These are phyloP conservation scores for Alternaria gaisen DNA, from an alignment of 2,329 filamentous ascomycete species.

Conservation along the genomic window DNA sequence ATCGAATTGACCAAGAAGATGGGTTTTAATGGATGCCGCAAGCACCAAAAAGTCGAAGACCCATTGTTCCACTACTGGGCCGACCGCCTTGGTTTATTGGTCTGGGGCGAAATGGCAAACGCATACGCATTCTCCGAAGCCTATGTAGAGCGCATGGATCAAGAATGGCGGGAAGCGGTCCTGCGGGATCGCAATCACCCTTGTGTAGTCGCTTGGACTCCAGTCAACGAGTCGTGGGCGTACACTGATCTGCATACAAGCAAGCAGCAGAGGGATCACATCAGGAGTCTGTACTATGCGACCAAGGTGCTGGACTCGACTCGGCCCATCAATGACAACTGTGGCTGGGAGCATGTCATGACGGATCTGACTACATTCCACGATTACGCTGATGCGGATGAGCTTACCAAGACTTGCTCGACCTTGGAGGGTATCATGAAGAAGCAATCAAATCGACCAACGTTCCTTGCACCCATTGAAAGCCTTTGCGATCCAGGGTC, in stretches of 20 bases:
- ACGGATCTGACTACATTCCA: conserved; percentile 74
- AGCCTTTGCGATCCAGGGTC: conserved; percentile 52
- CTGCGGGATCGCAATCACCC: conserved; percentile 72
- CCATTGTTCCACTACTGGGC: conserved; percentile 69
- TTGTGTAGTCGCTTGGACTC: conserved; percentile 71
- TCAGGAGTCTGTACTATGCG: conserved; percentile 69
- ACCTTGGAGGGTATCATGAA: conserved; percentile 64
- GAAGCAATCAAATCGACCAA: conserved; percentile 60
- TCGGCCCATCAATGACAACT: conserved; percentile 74
- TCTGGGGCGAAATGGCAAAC: conserved; percentile 73
- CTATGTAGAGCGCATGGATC: conserved; percentile 68
- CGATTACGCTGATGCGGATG: conserved; percentile 69
- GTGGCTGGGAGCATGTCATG: conserved; percentile 73
- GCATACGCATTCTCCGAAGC: conserved; percentile 69
- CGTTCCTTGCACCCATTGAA: conserved; percentile 63
- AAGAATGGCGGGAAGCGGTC: conserved; percentile 71
- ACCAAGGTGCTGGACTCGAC: conserved; percentile 72
- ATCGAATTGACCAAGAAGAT: conserved; percentile 67
- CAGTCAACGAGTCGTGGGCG: conserved; percentile 71
- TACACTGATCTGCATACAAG: conserved; percentile 67
- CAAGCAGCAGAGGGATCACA: conserved; percentile 69
- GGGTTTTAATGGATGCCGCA: conserved; percentile 72
- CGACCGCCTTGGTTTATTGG: conserved; percentile 67
- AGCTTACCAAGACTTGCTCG: conserved; percentile 64
- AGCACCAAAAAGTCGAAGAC: conserved; percentile 72